These are phyloP conservation scores for Cyclotella cryptica DNA, from an alignment of 108 stramenopile species.

Conservation along the genomic window DNA sequence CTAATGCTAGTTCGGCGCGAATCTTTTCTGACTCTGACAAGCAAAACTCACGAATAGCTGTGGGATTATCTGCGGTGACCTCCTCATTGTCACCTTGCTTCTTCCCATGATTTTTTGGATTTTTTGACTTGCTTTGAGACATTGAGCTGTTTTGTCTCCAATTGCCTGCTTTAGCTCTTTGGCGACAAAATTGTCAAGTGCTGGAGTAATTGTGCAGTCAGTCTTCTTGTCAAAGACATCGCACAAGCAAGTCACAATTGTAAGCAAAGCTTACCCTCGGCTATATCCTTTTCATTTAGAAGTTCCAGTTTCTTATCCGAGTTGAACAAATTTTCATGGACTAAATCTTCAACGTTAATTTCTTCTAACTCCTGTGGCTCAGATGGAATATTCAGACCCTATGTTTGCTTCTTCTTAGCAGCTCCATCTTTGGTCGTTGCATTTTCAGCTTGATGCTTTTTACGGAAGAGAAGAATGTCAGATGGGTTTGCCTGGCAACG, in stretches of 20 bases:
- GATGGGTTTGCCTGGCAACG: constrained; percentile 74
- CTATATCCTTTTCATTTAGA: constrained; percentile 64
- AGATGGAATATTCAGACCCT: constrained; percentile 61
- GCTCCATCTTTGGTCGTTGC: constrained; percentile 21
- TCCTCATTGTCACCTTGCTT: constrained; percentile 28
- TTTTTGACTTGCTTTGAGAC: constrained; percentile 59
- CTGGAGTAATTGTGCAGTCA: constrained; percentile 41
- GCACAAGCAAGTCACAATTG: not conserved
- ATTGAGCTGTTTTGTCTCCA: constrained; percentile 58
- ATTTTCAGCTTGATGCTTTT: constrained; percentile 49
- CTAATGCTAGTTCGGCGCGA: constrained; percentile 33
- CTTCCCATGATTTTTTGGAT: constrained; percentile 54
- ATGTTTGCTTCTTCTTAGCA: constrained; percentile 22
- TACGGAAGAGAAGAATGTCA: constrained; percentile 88
- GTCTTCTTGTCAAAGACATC: not conserved
- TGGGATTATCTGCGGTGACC: constrained; percentile 32
- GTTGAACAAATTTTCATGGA: constrained; percentile 70
- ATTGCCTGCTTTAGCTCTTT: constrained; percentile 76
- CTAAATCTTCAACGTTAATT: constrained; percentile 86
- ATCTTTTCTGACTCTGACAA: constrained; percentile 30
- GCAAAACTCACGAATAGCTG: constrained; percentile 42
- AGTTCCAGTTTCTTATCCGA: constrained; percentile 79
- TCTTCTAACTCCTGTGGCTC: constrained; percentile 84
- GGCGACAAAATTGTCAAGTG: constrained; percentile 90
- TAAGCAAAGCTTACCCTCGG: constrained; percentile 22